A percentile compares a stretch with the other conserved stretches of the same genome.
Evolutionary conservation across 768 basidiomycete genomes (phyloP).

Genomic region (Tephrocybe sp.): DNA sequence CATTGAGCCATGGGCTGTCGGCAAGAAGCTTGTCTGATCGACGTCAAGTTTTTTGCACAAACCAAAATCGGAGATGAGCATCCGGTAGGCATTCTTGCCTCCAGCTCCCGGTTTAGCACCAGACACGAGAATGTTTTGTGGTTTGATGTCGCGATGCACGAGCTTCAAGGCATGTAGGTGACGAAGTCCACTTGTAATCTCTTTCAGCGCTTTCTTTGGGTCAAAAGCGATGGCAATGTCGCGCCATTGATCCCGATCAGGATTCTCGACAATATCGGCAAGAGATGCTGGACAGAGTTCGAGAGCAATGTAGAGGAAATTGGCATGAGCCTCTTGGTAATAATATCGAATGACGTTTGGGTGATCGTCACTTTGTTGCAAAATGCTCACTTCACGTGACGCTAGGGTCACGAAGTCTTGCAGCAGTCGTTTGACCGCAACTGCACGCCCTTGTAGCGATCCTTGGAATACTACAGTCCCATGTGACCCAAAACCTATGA

Average conservation of each 20-base stretch:
- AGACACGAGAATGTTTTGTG: constrained; percentile 94
- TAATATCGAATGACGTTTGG: constrained; percentile 99
- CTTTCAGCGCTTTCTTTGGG: constrained; percentile 81
- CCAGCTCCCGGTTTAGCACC: constrained; percentile 51
- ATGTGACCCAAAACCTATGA: constrained; percentile 87
- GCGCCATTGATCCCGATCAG: constrained; percentile 63
- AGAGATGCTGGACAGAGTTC: constrained; percentile 92
- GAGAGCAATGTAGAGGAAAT: constrained; percentile 96
- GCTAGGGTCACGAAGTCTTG: constrained; percentile 96
- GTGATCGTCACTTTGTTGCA: constrained; percentile 97
- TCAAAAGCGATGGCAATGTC: constrained; percentile 79
- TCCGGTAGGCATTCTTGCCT: constrained; percentile 50
- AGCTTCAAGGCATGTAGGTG: constrained; percentile 94
- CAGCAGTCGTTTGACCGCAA: constrained; percentile 96
- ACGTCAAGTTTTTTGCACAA: constrained; percentile 93
- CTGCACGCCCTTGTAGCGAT: constrained; percentile 93
- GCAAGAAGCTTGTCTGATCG: constrained; percentile 95
- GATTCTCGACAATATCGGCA: constrained; percentile 81
- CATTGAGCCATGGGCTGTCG: constrained; percentile 85
- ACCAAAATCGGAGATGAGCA: constrained; percentile 97
- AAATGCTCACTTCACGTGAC: constrained; percentile 86
- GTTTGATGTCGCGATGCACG: constrained; percentile 98
- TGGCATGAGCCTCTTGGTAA: constrained; percentile 90
- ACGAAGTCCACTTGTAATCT: constrained; percentile 83
- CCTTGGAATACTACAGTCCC: constrained; percentile 96